Conservation (phyloP, 1,284 basidiomycete species). For the Sporisorium sorghi region DNA sequence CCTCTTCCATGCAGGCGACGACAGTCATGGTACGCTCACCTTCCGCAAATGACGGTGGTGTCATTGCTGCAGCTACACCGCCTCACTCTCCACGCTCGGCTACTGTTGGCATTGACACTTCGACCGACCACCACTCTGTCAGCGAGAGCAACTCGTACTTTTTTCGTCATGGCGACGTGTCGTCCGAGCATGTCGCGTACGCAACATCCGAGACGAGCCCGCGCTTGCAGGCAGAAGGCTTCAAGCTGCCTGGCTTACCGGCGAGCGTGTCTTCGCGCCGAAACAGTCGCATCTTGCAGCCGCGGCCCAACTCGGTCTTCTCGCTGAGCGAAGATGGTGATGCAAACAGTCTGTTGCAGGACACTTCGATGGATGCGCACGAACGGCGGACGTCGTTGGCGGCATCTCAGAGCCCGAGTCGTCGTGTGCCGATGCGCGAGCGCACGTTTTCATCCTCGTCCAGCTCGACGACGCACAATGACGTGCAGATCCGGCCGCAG, state of each 20-base stretch:
- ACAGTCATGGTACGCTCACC: slow-evolving; percentile 18
- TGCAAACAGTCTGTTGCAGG: slow-evolving; percentile 18
- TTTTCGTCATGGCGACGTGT: slow-evolving; percentile 22
- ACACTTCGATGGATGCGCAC: slow-evolving; percentile 19
- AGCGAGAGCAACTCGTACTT: slow-evolving; percentile 28
- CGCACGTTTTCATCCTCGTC: slow-evolving; percentile 24
- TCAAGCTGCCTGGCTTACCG: slow-evolving; percentile 37
- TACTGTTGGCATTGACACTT: not conserved
- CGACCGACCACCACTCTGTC: slow-evolving; percentile 9
- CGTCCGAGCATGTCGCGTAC: slow-evolving; percentile 17
- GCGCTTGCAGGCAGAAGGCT: slow-evolving; percentile 19
- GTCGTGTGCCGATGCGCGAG: slow-evolving; percentile 15
- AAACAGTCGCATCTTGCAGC: slow-evolving; percentile 32
- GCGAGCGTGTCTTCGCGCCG: slow-evolving; percentile 35
- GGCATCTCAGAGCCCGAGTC: slow-evolving; percentile 19
- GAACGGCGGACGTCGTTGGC: slow-evolving; percentile 20
- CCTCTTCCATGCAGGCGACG: slow-evolving; percentile 13
- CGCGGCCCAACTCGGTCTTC: slow-evolving; percentile 30
- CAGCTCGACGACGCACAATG: slow-evolving; percentile 27
- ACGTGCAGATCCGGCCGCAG: slow-evolving; percentile 40
- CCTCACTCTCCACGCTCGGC: slow-evolving; percentile 27
- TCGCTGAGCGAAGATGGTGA: slow-evolving; percentile 40
- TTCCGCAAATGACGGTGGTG: slow-evolving; percentile 11
- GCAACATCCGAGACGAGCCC: slow-evolving; percentile 23
- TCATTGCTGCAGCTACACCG: not conserved